A percentile compares a stretch with the other conserved stretches of the same genome.
phyloP scores from a whole-genome alignment of 129 eudicot species.

The Saussurea involucrata region DNA sequence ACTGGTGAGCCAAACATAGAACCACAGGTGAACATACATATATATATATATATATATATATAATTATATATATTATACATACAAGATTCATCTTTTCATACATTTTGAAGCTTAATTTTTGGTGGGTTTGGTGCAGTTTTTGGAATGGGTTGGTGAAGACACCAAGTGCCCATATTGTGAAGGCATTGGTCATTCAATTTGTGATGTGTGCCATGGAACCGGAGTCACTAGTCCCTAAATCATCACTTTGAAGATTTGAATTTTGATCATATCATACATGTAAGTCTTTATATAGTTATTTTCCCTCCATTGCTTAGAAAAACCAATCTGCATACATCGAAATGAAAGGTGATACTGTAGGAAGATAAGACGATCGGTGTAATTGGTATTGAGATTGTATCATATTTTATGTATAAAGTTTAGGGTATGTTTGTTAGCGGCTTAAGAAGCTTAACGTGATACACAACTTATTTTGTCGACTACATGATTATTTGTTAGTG shows the following conservation, averaged over 20 bases:
- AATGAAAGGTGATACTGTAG: neutral
- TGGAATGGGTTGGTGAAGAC: constrained; percentile 93
- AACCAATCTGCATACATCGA: neutral
- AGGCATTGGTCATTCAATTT: constrained; percentile 55
- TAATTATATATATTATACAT: neutral
- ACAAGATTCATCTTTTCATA: neutral
- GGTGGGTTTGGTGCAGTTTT: constrained; percentile 56
- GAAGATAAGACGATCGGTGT: neutral
- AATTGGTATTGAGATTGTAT: neutral
- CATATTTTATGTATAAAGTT: neutral
- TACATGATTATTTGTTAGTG: too few species aligned
- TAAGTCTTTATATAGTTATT: neutral
- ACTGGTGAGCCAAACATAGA: constrained; percentile 93
- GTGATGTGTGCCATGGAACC: constrained; percentile 71
- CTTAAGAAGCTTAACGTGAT: too few species aligned
- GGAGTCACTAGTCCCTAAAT: constrained; percentile 7
- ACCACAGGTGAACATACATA: constrained; percentile 60
- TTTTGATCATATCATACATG: neutral
- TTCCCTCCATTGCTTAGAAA: neutral
- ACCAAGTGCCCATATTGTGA: constrained; percentile 81
- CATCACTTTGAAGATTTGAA: neutral
- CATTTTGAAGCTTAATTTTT: neutral
- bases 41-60: too few species aligned
- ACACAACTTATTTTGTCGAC: too few species aligned
- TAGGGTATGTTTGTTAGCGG: too few species aligned